Conservation (phyloP, 441 rosid genomes). For the Jatropha multifida region DNA sequence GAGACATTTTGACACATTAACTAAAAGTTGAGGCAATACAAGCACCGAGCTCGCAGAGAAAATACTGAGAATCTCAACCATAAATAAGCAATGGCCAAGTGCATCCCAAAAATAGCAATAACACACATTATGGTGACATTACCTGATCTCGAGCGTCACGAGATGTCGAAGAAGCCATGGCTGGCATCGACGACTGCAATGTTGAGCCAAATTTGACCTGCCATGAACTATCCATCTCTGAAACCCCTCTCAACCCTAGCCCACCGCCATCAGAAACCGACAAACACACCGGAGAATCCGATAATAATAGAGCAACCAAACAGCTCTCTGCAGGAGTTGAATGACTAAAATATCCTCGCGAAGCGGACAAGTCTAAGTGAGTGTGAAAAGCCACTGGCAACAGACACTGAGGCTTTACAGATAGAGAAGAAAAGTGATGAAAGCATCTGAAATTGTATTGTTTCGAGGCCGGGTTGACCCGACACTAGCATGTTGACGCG, state of each 20-base stretch:
- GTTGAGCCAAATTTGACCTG: slow-evolving; percentile 39
- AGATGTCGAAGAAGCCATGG: slow-evolving; percentile 32
- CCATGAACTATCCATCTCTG: slow-evolving; percentile 42
- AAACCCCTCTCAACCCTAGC: slow-evolving; percentile 28
- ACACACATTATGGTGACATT: background rate
- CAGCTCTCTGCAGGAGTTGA: background rate
- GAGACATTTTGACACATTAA: background rate
- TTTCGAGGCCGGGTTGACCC: slow-evolving; percentile 32
- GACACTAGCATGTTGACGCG: slow-evolving; percentile 31
- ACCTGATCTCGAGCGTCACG: slow-evolving; percentile 43
- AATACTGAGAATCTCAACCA: background rate
- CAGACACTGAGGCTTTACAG: background rate
- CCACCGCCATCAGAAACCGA: slow-evolving; percentile 24
- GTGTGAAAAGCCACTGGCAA: slow-evolving; percentile 12
- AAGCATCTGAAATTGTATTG: slow-evolving; percentile 24
- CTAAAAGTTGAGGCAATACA: background rate
- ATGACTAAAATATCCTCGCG: background rate
- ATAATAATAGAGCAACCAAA: background rate
- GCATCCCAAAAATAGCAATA: background rate
- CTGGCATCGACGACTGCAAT: slow-evolving; percentile 26
- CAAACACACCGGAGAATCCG: background rate
- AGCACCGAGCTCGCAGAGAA: background rate
- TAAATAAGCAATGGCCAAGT: background rate
- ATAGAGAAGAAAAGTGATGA: slow-evolving; percentile 1
- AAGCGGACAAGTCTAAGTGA: background rate